phyloP scores from a whole-genome alignment of 495 filamentous ascomycete species.

The Penicillium pancosmium region DNA sequence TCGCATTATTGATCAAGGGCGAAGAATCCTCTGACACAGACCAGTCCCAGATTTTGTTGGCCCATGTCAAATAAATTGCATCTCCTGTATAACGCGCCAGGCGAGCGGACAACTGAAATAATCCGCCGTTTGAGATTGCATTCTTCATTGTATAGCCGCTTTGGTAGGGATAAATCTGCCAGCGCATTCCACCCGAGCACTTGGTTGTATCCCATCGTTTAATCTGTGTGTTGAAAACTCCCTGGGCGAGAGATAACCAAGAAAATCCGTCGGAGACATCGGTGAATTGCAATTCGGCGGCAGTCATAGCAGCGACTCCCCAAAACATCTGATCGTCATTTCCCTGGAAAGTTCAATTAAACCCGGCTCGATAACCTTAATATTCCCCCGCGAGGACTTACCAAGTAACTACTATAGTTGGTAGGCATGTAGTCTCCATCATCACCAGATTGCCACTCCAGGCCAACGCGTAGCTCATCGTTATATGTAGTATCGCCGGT shows the following conservation, averaged over 20 bases:
- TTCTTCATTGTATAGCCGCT: constrained; percentile 68
- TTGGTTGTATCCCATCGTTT: constrained; percentile 51
- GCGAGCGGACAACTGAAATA: constrained; percentile 71
- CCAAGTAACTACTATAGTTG: constrained; percentile 45
- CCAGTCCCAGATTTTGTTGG: constrained; percentile 70
- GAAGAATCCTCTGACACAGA: constrained; percentile 31
- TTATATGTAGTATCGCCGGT: constrained; percentile 59
- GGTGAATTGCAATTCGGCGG: constrained; percentile 54
- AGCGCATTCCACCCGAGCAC: constrained; percentile 56
- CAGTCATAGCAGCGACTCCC: constrained; percentile 58
- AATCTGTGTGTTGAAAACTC: constrained; percentile 75
- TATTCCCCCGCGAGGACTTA: constrained; percentile 8
- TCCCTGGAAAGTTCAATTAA: constrained; percentile 31
- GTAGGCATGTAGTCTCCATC: constrained; percentile 51
- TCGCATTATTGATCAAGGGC: constrained; percentile 50
- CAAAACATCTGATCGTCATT: constrained; percentile 64
- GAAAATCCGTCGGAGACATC: constrained; percentile 55
- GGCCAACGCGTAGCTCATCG: constrained; percentile 48
- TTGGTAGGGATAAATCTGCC: constrained; percentile 58
- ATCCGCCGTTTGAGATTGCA: constrained; percentile 66
- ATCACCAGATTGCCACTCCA: constrained; percentile 51
- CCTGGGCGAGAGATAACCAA: constrained; percentile 76
- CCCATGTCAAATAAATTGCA: constrained; percentile 67
- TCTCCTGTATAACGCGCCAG: constrained; percentile 68
- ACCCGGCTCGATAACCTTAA: background rate